A percentile compares a stretch with the other conserved stretches of the same genome.
Evolutionary conservation across 2,329 filamentous ascomycete genomes (phyloP).

Genomic region (Paecilomyces sp.): DNA sequence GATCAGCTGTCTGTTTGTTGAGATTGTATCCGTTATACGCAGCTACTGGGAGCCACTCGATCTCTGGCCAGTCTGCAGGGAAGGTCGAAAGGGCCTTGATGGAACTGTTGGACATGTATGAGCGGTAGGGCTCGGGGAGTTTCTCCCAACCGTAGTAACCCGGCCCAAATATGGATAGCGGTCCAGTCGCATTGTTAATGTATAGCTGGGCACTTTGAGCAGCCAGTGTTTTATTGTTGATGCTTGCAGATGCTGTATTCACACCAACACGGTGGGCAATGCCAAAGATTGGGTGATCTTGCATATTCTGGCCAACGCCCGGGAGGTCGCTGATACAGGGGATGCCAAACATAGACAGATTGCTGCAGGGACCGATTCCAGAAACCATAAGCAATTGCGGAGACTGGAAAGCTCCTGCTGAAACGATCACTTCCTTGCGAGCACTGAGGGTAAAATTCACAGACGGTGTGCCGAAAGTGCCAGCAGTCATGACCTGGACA

Average conservation of each 20-base stretch:
- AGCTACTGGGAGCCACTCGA: conserved; percentile 26
- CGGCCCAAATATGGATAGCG: conserved; percentile 9
- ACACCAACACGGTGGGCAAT: conserved; percentile 28
- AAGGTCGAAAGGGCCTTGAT: conserved; percentile 19
- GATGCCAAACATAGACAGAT: conserved; percentile 22
- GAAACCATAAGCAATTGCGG: conserved; percentile 31
- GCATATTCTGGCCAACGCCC: conserved; percentile 32
- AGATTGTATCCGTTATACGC: conserved; percentile 21
- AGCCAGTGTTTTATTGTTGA: conserved; percentile 14
- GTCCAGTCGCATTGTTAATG: conserved; percentile 15
- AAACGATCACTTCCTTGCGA: conserved; percentile 37
- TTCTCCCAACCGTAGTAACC: conserved; percentile 26
- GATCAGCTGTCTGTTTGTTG: conserved; percentile 13
- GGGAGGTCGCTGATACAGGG: conserved; percentile 7
- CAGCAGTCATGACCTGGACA: conserved; percentile 9
- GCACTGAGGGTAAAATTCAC: conserved; percentile 17
- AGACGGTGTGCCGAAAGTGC: conserved; percentile 13
- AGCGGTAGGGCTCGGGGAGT: conserved; percentile 14
- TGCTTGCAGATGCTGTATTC: conserved; percentile 18
- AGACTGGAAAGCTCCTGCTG: conserved; percentile 36
- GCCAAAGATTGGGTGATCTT: conserved; percentile 33
- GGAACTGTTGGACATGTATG: conserved; percentile 10
- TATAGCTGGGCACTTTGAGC: conserved; percentile 14
- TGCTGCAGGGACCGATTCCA: conserved; percentile 22
- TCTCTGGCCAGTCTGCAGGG: conserved; percentile 30